Conservation (phyloP, 371 early-diverging fungal species). For the Rhizopus sp. region DNA sequence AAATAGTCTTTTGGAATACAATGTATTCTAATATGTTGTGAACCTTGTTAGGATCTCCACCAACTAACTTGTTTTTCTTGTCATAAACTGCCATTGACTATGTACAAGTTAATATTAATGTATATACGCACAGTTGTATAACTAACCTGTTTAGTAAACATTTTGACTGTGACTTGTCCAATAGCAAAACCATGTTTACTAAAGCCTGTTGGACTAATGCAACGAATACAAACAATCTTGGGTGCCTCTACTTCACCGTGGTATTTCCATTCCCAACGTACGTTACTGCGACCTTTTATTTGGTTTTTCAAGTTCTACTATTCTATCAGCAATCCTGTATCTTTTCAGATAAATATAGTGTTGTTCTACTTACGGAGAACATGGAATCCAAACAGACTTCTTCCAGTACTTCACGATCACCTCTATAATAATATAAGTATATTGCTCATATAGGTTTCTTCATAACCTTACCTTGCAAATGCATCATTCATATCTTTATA, state of each 20-base stretch:
- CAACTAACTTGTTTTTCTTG: conserved; percentile 58
- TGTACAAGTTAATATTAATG: background rate
- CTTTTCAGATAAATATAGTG: background rate
- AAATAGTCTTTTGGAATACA: conserved; percentile 72
- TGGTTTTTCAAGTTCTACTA: conserved; percentile 64
- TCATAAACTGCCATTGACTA: conserved; percentile 65
- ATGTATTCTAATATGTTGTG: conserved; percentile 67
- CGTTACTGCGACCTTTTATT: conserved; percentile 59
- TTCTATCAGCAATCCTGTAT: background rate
- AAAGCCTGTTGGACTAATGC: conserved; percentile 44
- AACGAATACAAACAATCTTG: conserved; percentile 66
- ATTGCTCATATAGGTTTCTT: background rate
- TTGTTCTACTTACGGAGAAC: conserved; percentile 47
- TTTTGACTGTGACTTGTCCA: conserved; percentile 69
- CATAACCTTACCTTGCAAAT: conserved; percentile 54
- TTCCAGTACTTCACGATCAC: conserved; percentile 62
- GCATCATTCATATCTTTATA: conserved; percentile 76
- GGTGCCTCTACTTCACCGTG: conserved; percentile 62
- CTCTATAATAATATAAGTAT: conserved; percentile 32
- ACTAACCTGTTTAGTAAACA: conserved; percentile 68
- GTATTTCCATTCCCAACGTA: conserved; percentile 69
- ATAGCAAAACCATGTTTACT: conserved; percentile 55
- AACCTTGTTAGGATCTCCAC: conserved; percentile 59
- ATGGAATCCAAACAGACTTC: conserved; percentile 65
- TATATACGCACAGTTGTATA: background rate